Base-by-base conservation (phyloP, 768 basidiomycete species). In the Albatrellus ellisii region DNA sequence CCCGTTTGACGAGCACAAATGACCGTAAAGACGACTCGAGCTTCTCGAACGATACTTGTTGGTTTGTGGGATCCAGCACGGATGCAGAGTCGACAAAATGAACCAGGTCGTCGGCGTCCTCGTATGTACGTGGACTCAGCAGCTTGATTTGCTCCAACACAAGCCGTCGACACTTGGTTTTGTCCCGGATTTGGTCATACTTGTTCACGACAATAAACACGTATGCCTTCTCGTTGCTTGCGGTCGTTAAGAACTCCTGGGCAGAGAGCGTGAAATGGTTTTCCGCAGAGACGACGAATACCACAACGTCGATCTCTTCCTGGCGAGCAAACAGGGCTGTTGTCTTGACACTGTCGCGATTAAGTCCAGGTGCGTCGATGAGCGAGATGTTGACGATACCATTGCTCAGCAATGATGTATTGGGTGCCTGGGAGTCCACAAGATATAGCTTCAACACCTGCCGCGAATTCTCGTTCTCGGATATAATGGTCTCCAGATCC, bases 171-270 rank as follows among this genome's bases (percentile, higher is more conserved):
- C 95, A 98, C 60, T 88, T 82, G 37, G 83, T 86, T 66, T 97
- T 95, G 68, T 97, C 86, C 58, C 79, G 76, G 63, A 98, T 94
- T 57, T 88, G 83, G 54, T 89, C 90, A 58, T 80, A 99, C 59
- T 92, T 90, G 73, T 99, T 99, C 59, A 97, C 94, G 42, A 98
- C 95, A 57, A 98, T 84, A 68, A 99, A 99, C 37, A 99, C 66
- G 58, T 92, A 94, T 0, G 94, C 90, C 67, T 98, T 98, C 65
- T 99, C 95, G 53, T 88, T 83, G 64, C 84, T 86, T 2, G 94
- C 91, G 52, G 77, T 88, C 67, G 67, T 73, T 36, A 99, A 71
- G 70, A 99, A 97, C 59, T 97, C 91, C 57, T 83, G 87, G 11
- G 90, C 84, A 4, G 90, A 94, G 15, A 92, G 72, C 0, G 95